phyloP scores from a whole-genome alignment of 2,329 filamentous ascomycete species.

The Clarireedia paspali region DNA sequence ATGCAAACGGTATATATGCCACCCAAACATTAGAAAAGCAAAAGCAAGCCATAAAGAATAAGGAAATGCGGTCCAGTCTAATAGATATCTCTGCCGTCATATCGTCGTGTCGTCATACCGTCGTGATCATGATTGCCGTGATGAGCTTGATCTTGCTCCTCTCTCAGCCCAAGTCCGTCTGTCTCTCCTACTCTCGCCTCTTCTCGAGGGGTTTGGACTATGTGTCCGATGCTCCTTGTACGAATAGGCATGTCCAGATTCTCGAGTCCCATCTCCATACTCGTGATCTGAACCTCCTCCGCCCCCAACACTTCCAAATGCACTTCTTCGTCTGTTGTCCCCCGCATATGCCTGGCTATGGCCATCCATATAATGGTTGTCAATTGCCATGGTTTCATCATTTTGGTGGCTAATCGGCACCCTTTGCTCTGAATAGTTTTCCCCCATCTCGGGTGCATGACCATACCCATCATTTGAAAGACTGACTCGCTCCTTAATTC shows the following conservation, averaged over 20 bases:
- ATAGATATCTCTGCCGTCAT: too few species aligned
- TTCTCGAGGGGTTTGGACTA: slow-evolving; percentile 2
- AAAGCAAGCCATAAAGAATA: too few species aligned
- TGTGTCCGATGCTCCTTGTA: slow-evolving; percentile 1
- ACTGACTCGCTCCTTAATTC: not conserved
- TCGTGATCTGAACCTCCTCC: not conserved
- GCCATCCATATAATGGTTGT: not conserved
- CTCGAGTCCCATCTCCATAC: not conserved
- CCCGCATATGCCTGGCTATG: not conserved
- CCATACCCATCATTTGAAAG: not conserved
- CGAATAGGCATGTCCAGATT: slow-evolving; percentile 5
- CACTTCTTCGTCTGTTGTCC: not conserved
- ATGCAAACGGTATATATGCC: too few species aligned
- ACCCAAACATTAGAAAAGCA: too few species aligned
- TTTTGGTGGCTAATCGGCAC: too few species aligned
- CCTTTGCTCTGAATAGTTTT: too few species aligned
- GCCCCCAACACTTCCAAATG: not conserved
- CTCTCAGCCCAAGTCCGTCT: not conserved
- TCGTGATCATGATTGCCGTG: too few species aligned
- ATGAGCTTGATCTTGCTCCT: not conserved
- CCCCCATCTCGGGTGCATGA: too few species aligned
- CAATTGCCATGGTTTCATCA: not conserved
- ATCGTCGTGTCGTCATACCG: too few species aligned
- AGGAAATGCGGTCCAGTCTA: too few species aligned
- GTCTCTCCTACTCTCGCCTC: slow-evolving; percentile 7